phyloP scores from a whole-genome alignment of 495 filamentous ascomycete genomes.

The Pseudoneurospora amorphoporcata region DNA sequence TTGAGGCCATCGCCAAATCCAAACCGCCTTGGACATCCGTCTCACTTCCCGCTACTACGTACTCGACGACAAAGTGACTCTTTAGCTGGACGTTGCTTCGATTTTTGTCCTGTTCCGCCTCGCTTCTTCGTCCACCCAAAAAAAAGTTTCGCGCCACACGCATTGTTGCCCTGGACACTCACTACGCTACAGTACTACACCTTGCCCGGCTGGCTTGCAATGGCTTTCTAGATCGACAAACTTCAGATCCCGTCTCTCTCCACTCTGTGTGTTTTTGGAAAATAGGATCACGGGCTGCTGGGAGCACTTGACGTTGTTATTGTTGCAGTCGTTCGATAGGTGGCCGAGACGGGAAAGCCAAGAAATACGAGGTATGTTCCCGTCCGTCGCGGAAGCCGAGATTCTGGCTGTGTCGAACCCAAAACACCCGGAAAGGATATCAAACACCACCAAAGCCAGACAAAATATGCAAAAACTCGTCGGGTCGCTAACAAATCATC shows the following conservation, averaged over 20 bases:
- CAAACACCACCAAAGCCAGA: background rate
- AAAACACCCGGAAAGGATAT: background rate
- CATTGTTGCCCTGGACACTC: background rate
- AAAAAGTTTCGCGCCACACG: background rate
- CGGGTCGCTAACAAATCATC: background rate
- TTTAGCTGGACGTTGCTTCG: conserved; percentile 5
- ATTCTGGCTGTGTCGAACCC: background rate
- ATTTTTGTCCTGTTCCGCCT: background rate
- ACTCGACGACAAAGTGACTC: conserved; percentile 1
- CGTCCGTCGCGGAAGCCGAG: background rate
- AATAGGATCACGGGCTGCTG: background rate
- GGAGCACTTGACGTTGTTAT: background rate
- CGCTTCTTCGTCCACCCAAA: background rate
- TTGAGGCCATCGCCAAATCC: background rate
- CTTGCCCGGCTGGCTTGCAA: background rate
- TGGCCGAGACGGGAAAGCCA: background rate
- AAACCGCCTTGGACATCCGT: background rate
- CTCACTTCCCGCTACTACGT: background rate
- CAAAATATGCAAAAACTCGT: background rate
- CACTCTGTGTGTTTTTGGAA: background rate
- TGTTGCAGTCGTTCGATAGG: background rate
- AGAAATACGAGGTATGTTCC: background rate
- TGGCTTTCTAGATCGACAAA: background rate
- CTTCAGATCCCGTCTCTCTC: background rate
- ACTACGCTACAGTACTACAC: background rate